Evolutionary conservation across 345 rosid genomes (phyloP).

Genomic region (Corchorus olitorius): DNA sequence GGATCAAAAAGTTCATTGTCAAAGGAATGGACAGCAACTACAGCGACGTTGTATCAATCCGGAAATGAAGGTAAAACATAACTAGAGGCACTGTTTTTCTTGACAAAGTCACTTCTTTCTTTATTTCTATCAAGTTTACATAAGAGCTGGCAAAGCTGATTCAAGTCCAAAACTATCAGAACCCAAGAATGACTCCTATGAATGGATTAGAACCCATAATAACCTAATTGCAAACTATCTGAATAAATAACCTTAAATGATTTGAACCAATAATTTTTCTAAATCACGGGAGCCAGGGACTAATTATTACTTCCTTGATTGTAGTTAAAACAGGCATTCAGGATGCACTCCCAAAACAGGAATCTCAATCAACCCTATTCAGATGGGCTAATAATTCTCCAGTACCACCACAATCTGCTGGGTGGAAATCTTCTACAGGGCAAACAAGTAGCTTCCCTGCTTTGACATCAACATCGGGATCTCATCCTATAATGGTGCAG

Average conservation of each 20-base stretch:
- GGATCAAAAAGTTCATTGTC: conserved; percentile 38
- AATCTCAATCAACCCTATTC: conserved; percentile 40
- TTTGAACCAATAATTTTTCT: no score
- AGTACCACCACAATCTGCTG: conserved; percentile 30
- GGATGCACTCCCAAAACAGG: conserved; percentile 37
- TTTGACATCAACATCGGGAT: conserved; percentile 37
- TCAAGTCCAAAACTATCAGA: no score
- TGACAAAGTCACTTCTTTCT: neutral
- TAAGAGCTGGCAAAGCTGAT: neutral
- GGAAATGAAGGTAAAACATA: conserved; percentile 57
- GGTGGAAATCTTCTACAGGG: conserved; percentile 32
- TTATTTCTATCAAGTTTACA: conserved; percentile 12
- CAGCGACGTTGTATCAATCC: conserved; percentile 36
- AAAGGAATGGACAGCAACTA: conserved; percentile 44
- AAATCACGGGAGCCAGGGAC: conserved; percentile 9
- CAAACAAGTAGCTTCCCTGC: conserved; percentile 36
- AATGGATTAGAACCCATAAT: no score
- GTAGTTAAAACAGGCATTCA: conserved; percentile 42
- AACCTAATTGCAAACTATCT: no score
- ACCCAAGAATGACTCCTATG: no score
- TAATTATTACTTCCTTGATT: conserved; percentile 23
- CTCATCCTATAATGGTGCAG: conserved; percentile 33
- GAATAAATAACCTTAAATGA: no score
- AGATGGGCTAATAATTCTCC: conserved; percentile 39
- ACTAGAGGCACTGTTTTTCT: neutral